A percentile compares a stretch with the other conserved stretches of the same genome.
Conservation (phyloP, 805 yeast genomes). For the Wickerhamiella qilinensis region DNA sequence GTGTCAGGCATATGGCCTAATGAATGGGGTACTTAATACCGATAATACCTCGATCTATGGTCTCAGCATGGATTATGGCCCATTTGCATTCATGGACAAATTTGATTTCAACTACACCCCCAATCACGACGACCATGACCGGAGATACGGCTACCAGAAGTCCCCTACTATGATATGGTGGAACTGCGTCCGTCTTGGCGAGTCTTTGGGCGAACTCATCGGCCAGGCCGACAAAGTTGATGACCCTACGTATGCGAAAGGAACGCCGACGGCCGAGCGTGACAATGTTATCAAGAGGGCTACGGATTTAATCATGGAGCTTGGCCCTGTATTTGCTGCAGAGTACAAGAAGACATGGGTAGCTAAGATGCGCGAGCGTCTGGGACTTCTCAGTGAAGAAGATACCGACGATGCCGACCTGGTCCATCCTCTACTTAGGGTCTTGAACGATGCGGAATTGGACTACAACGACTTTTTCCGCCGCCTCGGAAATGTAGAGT, state of each 20-base stretch:
- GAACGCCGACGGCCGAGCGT: conserved; percentile 31
- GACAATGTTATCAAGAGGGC: conserved; percentile 37
- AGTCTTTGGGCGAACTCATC: conserved; percentile 61
- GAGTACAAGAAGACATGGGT: conserved; percentile 45
- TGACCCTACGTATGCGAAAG: conserved; percentile 25
- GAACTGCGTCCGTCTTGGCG: conserved; percentile 76
- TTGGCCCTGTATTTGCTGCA: conserved; percentile 49
- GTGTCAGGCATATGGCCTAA: conserved; percentile 85
- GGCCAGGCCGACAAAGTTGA: conserved; percentile 50
- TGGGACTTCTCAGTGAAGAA: conserved; percentile 41
- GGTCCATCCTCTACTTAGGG: conserved; percentile 43
- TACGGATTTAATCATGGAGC: conserved; percentile 48
- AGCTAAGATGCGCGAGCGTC: conserved; percentile 39
- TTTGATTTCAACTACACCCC: conserved; percentile 75
- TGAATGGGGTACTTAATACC: conserved; percentile 88
- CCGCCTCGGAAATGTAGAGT: conserved; percentile 33
- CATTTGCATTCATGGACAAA: conserved; percentile 78
- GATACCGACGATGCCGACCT: conserved; percentile 26
- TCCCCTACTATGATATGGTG: conserved; percentile 85
- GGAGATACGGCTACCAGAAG: conserved; percentile 65
- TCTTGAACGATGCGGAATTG: conserved; percentile 42
- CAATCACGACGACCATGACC: conserved; percentile 65
- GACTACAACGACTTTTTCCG: conserved; percentile 75
- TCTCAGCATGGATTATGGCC: conserved; percentile 82
- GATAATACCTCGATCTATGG: conserved; percentile 90